Evolutionary conservation across 2,329 filamentous ascomycete species (phyloP), one percentile per base, ranked within the genome.

Genomic region (Coniella vitis): DNA sequence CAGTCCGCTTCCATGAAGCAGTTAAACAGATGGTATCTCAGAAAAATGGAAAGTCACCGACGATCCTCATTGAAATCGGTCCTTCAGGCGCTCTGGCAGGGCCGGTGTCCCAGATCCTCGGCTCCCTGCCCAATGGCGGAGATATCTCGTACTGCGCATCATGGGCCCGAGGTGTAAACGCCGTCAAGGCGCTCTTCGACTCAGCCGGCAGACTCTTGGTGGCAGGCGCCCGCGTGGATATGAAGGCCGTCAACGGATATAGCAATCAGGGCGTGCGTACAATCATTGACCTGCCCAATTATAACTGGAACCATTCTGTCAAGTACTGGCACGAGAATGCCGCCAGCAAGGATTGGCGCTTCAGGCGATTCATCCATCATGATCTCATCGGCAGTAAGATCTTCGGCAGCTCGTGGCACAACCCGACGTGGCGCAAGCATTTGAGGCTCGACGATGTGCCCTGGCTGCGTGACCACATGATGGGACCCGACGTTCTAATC

Each of bases 401-500:
- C n/a, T 32, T 39, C 29, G 41, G 38, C 10, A 44, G 34, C 16
- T 35, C 49, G 13, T 45, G 46, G 44, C 22, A 25, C 3, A 20
- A 38, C 7, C 49, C 49, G 21, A 41, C 37, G 13, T 51, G 42
- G 37, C 44, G 39, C 29, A 45, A 50, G 12, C 38, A 35, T 16
- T 38, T 50, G n/a, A 29, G 38, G 16, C 16, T 38, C n/a, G 37
- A 37, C 7, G 48, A 50, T 20, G 37, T 45, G 12, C 42, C 42
- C n/a, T 50, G 48, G 51, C 63, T 73, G 2, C 57, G 63, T 12
- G 70, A 74, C 53, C 73, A 75, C 59, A 54, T 56, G 19, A 66
- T 74, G 60, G 69, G 72, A n/a, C 63, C 61, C 42, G 60, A 72
- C 19, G 63, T 67, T 31, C 57, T 74, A 44, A 64, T 70, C 25